phyloP scores from a whole-genome alignment of 176 grass and related monocot species.

The Bonia amplexicaulis region DNA sequence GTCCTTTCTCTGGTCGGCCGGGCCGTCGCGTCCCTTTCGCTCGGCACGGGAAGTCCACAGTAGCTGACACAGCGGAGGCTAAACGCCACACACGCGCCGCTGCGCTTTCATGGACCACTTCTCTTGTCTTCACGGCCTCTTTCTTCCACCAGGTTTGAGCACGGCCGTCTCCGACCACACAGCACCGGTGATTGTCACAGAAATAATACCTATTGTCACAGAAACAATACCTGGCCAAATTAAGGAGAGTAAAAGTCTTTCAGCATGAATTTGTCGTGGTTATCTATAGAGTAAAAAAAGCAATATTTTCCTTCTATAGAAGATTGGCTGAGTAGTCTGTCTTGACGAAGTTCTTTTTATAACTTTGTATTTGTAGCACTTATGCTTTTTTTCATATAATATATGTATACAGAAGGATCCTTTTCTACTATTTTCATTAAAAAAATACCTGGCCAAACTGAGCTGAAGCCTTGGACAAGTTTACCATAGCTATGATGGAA shows the following conservation, averaged over 20 bases:
- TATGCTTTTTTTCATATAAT: too few species aligned
- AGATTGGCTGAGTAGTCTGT: too few species aligned
- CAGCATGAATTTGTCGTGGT: too few species aligned
- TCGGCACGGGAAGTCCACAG: conserved; percentile 10
- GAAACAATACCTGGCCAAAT: not conserved
- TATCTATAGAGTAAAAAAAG: too few species aligned
- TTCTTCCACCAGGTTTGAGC: not conserved
- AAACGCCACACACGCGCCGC: conserved; percentile 22
- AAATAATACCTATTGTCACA: too few species aligned
- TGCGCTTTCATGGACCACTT: conserved; percentile 16
- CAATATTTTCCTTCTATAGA: too few species aligned
- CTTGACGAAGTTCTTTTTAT: too few species aligned
- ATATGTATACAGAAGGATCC: too few species aligned
- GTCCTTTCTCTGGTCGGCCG: not conserved
- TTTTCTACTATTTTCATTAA: too few species aligned
- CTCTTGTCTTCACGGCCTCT: not conserved
- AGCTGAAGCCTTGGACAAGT: not conserved
- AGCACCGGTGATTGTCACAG: not conserved
- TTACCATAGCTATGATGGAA: not conserved
- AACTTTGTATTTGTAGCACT: too few species aligned
- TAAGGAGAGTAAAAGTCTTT: too few species aligned
- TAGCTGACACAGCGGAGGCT: not conserved
- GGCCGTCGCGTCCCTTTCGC: conserved; percentile 1
- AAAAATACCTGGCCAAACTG: not conserved
- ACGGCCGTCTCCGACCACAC: not conserved